Percentiles rank a stretch among this genome's conserved stretches.
phyloP scores from a whole-genome alignment of 441 rosid genomes.

The Codiaeum variegatum region DNA sequence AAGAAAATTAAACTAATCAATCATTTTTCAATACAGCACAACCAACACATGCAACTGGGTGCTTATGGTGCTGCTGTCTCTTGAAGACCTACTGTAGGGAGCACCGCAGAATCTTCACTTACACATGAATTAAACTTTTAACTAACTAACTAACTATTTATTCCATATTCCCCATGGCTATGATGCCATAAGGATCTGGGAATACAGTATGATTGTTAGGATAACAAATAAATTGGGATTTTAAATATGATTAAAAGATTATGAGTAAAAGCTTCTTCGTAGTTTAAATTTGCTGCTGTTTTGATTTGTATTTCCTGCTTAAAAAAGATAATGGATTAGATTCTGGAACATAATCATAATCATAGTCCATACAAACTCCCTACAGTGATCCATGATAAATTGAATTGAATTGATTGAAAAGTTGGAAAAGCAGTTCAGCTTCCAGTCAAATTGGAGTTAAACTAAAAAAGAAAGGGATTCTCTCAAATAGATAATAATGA shows the following conservation, averaged over 20 bases:
- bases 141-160: neutral
- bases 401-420: neutral
- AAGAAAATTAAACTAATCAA: neutral
- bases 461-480: neutral
- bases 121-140: neutral
- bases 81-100: neutral
- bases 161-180: neutral
- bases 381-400: neutral
- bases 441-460: neutral
- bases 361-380: neutral
- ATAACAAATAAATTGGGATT: neutral
- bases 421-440: no score
- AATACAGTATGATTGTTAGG: neutral
- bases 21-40: neutral
- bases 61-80: neutral
- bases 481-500: neutral
- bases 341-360: neutral
- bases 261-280: neutral
- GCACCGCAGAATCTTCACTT: neutral
- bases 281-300: neutral
- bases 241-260: no score
- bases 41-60: neutral
- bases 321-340: neutral
- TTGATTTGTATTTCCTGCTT: neutral
- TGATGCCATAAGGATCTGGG: neutral